Conservation (phyloP, 202 grass and related monocot species). For the Zizania palustris region DNA sequence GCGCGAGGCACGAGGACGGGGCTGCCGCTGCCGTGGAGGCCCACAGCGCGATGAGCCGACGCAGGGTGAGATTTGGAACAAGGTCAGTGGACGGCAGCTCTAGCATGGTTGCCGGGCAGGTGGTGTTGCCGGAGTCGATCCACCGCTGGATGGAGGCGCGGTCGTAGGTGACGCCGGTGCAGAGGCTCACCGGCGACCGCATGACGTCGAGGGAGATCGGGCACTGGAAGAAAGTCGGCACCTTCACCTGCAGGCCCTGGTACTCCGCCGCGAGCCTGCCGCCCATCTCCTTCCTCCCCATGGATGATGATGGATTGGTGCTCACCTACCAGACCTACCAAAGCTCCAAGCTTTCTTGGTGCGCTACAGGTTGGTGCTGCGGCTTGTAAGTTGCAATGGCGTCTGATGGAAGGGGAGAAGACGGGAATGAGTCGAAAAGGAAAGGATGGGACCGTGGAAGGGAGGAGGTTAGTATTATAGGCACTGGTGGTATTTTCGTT, state of each 20-base stretch:
- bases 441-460: not conserved
- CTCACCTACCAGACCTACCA: not conserved
- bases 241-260: conserved; percentile 58
- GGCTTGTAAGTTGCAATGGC: conserved; percentile 23
- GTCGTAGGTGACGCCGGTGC: conserved; percentile 73
- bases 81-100: conserved; percentile 68
- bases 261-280: conserved; percentile 35
- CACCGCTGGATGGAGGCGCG: conserved; percentile 71
- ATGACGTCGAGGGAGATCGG: conserved; percentile 58
- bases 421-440: conserved; percentile 17
- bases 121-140: conserved; percentile 70
- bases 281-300: conserved; percentile 46
- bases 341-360: not conserved
- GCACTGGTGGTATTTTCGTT: conserved; percentile 1
- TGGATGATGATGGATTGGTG: not conserved
- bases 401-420: conserved; percentile 12
- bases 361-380: not conserved
- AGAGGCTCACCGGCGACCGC: conserved; percentile 54
- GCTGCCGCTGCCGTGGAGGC: conserved; percentile 43
- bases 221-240: conserved; percentile 64
- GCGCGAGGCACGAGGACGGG: not conserved
- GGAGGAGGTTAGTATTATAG: conserved; percentile 14
- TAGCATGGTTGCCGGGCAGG: conserved; percentile 68
- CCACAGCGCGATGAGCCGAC: conserved; percentile 68
- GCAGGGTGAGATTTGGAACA: conserved; percentile 74